Percentiles rank a stretch among this genome's conserved stretches.
Evolutionary conservation across 768 basidiomycete genomes (phyloP).

Genomic region (Naganishia antarctica): DNA sequence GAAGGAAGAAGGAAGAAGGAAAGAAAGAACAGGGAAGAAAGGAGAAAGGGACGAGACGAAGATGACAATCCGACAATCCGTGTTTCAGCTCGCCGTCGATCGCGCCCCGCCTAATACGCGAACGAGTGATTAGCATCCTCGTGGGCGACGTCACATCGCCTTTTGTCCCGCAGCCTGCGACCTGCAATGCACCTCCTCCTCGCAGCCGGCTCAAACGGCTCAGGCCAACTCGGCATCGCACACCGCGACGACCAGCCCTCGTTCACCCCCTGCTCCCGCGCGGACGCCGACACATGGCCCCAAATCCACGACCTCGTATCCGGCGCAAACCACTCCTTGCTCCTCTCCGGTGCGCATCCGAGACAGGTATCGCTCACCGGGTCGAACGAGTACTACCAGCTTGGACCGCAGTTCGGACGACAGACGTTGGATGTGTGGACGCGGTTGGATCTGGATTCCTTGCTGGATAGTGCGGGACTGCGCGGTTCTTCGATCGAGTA

Average conservation of each 20-base stretch:
- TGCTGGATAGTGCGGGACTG: not conserved
- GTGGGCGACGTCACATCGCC: no score
- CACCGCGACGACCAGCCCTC: conserved; percentile 36
- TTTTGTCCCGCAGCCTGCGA: no score
- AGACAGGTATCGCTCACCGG: conserved; percentile 66
- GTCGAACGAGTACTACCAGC: conserved; percentile 65
- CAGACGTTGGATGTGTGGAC: conserved; percentile 29
- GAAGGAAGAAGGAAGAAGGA: not conserved
- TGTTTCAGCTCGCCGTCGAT: not conserved
- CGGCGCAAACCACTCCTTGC: conserved; percentile 75
- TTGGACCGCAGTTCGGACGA: conserved; percentile 54
- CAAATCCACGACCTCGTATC: conserved; percentile 57
- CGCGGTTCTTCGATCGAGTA: conserved; percentile 42
- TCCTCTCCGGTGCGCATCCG: conserved; percentile 54
- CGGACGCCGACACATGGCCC: not conserved
- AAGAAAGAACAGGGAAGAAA: not conserved
- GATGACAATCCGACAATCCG: not conserved
- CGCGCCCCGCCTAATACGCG: no score
- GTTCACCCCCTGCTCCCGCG: conserved; percentile 33
- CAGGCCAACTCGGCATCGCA: conserved; percentile 38
- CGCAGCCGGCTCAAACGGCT: conserved; percentile 42
- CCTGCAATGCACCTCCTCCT: conserved; percentile 21
- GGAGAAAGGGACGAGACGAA: not conserved
- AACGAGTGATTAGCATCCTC: no score
- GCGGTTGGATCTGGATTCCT: not conserved